phyloP scores from a whole-genome alignment of 768 basidiomycete species.

The Ramaria sp. region DNA sequence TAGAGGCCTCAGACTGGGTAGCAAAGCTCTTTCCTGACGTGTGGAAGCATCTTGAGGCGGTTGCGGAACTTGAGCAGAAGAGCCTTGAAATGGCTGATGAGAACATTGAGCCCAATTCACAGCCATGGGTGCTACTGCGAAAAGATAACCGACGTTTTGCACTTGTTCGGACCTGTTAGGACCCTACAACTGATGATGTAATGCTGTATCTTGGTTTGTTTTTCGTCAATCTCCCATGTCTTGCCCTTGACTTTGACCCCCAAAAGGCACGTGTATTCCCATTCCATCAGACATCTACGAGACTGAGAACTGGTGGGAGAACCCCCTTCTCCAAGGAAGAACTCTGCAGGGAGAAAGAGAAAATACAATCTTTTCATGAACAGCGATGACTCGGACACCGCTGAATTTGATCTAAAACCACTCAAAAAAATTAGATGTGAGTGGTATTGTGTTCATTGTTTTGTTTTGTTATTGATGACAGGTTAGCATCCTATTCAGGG shows the following conservation, averaged over 20 bases:
- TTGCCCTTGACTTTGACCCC: background rate
- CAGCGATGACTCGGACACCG: no score
- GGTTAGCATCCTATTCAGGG: no score
- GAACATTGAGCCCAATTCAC: background rate
- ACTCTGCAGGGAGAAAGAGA: background rate
- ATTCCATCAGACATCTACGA: background rate
- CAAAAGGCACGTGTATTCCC: background rate
- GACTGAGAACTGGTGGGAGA: background rate
- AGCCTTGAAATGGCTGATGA: background rate
- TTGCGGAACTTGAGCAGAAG: background rate
- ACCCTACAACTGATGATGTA: background rate
- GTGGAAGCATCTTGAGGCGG: background rate
- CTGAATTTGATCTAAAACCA: no score
- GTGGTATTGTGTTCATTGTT: no score
- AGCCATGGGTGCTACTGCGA: background rate
- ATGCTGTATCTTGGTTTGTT: background rate
- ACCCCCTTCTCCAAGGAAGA: background rate
- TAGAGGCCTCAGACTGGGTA: background rate
- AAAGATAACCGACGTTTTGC: background rate
- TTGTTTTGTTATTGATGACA: no score
- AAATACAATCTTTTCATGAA: no score
- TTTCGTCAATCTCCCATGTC: background rate
- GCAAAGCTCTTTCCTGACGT: background rate
- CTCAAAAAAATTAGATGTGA: no score
- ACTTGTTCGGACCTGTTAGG: background rate